phyloP scores from a whole-genome alignment of 257 asterid species.

The Agastache rugosa region DNA sequence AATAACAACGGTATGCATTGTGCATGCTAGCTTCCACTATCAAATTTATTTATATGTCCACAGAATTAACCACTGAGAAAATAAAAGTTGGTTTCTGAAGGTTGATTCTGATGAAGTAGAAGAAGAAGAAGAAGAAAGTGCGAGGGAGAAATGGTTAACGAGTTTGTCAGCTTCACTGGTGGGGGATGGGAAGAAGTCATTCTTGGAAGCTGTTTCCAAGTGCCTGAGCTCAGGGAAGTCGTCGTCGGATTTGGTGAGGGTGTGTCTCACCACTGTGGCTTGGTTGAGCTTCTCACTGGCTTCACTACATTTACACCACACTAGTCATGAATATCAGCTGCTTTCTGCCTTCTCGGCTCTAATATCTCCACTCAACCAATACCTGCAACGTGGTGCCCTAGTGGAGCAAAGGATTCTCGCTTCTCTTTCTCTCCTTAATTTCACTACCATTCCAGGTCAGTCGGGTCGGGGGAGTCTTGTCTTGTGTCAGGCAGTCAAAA shows the following conservation, averaged over 20 bases:
- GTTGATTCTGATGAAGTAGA: slow-evolving; percentile 38
- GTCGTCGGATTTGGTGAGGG: slow-evolving; percentile 53
- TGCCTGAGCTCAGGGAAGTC: slow-evolving; percentile 59
- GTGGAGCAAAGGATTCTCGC: slow-evolving; percentile 78
- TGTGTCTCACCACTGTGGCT: slow-evolving; percentile 68
- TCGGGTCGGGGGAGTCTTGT: neutral
- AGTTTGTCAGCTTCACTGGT: slow-evolving; percentile 59
- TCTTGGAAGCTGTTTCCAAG: slow-evolving; percentile 57
- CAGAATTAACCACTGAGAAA: too few species aligned
- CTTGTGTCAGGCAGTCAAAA: too few species aligned
- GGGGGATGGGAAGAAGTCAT: slow-evolving; percentile 64
- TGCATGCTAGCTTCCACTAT: neutral
- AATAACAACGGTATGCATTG: slow-evolving; percentile 42
- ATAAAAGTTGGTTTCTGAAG: neutral
- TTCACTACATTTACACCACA: slow-evolving; percentile 45
- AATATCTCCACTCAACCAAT: slow-evolving; percentile 53
- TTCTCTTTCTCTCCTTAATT: slow-evolving; percentile 62
- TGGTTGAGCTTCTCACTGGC: slow-evolving; percentile 77
- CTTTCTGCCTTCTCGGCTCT: slow-evolving; percentile 60
- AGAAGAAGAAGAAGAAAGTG: slow-evolving; percentile 59
- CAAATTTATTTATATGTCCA: too few species aligned
- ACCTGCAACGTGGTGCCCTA: slow-evolving; percentile 55
- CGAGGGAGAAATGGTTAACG: slow-evolving; percentile 64
- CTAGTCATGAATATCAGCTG: slow-evolving; percentile 48
- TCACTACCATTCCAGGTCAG: slow-evolving; percentile 69